phyloP scores from a whole-genome alignment of 129 eudicot species.

The Apium graveolens region DNA sequence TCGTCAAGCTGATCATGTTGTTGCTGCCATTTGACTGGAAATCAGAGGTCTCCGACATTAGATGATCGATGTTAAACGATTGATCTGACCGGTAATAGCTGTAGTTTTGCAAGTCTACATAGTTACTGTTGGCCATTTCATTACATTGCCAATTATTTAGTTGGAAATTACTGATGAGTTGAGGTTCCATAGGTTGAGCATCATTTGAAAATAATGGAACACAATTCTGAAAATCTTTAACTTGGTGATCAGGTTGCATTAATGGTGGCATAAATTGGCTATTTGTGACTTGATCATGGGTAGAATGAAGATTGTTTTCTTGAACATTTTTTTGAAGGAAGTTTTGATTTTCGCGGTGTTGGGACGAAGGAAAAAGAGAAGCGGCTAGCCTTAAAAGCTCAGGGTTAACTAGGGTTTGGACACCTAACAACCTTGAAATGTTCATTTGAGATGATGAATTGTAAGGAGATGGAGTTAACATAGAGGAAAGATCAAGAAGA shows the following conservation, averaged over 20 bases:
- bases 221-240: slow-evolving; percentile 27
- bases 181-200: slow-evolving; percentile 39
- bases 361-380: slow-evolving; percentile 43
- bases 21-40: slow-evolving; percentile 27
- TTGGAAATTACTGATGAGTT: slow-evolving; percentile 20
- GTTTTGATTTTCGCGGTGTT: slow-evolving; percentile 27
- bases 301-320: slow-evolving; percentile 12
- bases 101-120: slow-evolving; percentile 9
- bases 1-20: slow-evolving; percentile 29
- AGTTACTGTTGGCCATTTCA: not conserved
- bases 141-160: slow-evolving; percentile 45
- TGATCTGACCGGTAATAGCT: slow-evolving; percentile 23
- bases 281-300: slow-evolving; percentile 21
- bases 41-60: slow-evolving; percentile 23
- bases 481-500: slow-evolving; percentile 63
- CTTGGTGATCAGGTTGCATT: slow-evolving; percentile 36
- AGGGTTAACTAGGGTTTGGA: slow-evolving; percentile 48
- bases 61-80: slow-evolving; percentile 7
- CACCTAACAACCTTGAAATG: slow-evolving; percentile 38
- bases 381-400: slow-evolving; percentile 54
- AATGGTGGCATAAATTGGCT: slow-evolving; percentile 18
- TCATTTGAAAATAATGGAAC: slow-evolving; percentile 28
- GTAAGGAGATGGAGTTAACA: slow-evolving; percentile 42
- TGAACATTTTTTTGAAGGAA: slow-evolving; percentile 30
- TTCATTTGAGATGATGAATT: slow-evolving; percentile 29